These are phyloP conservation scores for Pseudognaphalium luteoalbum DNA, from an alignment of 129 eudicot genomes.

Conservation along the genomic window DNA sequence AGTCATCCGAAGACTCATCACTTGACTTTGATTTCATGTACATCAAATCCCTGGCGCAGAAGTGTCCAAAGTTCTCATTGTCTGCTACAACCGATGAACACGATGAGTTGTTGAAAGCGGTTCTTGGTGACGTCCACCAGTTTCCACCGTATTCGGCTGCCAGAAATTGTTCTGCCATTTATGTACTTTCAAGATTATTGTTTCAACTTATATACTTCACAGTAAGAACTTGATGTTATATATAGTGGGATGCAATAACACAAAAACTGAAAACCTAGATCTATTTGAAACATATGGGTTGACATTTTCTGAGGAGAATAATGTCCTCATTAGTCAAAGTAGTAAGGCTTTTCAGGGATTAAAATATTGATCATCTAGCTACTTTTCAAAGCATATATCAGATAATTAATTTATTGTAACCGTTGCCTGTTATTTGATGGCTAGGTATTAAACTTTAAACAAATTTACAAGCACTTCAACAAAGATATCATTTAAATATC, in stretches of 20 bases:
- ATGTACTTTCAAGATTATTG: too few species aligned
- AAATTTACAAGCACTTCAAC: too few species aligned
- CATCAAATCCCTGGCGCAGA: constrained; percentile 24
- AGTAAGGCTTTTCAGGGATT: constrained; percentile 29
- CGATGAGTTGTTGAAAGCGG: constrained; percentile 16
- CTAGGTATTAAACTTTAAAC: too few species aligned
- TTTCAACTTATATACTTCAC: too few species aligned
- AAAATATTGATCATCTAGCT: constrained; percentile 17
- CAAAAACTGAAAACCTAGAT: constrained; percentile 22
- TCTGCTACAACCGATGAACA: constrained; percentile 25
- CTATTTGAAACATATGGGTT: constrained; percentile 16
- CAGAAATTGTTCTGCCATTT: constrained; percentile 34
- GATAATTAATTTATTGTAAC: too few species aligned
- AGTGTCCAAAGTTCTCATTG: constrained; percentile 28
- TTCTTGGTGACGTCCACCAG: constrained; percentile 33
- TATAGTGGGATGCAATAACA: constrained; percentile 23
- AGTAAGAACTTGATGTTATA: constrained; percentile 20
- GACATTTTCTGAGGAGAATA: constrained; percentile 23
- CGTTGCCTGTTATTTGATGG: too few species aligned
- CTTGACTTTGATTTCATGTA: constrained; percentile 27
- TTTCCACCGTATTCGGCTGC: constrained; percentile 24
- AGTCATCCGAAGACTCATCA: constrained; percentile 23
- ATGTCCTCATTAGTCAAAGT: constrained; percentile 31
- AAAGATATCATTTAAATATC: too few species aligned
- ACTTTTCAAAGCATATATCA: not conserved